A percentile compares a stretch with the other conserved stretches of the same genome.
Conservation (phyloP, 1,284 basidiomycete species). For the Sanguinoderma infundibulare region DNA sequence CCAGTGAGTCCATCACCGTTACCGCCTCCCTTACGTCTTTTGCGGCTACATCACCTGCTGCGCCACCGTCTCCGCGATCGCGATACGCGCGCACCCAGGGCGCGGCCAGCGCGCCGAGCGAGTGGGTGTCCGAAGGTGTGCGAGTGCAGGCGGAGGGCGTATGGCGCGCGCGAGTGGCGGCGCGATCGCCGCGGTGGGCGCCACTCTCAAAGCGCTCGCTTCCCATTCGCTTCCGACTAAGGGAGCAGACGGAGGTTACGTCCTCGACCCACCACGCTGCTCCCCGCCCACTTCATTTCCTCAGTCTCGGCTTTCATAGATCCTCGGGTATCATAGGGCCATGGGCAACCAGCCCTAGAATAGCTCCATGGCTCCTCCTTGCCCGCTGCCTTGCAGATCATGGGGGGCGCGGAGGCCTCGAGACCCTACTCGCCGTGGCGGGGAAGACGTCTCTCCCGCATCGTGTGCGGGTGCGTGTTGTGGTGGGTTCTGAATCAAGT, state of each 20-base stretch:
- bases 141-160: not conserved
- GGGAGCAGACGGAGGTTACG: not conserved
- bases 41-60: not conserved
- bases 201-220: not conserved
- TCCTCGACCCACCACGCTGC: not conserved
- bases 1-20: constrained; percentile 55
- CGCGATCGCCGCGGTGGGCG: not conserved
- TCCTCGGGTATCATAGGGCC: not conserved
- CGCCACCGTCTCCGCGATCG: constrained; percentile 8
- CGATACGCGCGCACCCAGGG: not conserved
- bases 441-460: not conserved
- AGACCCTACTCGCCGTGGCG: not conserved
- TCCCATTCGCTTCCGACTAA: not conserved
- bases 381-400: constrained; percentile 1
- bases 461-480: not conserved
- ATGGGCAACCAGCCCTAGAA: not conserved
- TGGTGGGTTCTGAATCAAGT: not conserved
- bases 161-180: constrained; percentile 6
- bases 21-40: not conserved
- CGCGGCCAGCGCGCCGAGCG: constrained; percentile 1
- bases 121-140: too few relatives aligned
- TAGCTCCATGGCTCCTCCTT: not conserved
- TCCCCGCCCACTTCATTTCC: not conserved
- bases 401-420: not conserved
- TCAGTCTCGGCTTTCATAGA: not conserved